These are phyloP conservation scores for Mrakia gelida DNA, from an alignment of 768 basidiomycete genomes.

Conservation along the genomic window DNA sequence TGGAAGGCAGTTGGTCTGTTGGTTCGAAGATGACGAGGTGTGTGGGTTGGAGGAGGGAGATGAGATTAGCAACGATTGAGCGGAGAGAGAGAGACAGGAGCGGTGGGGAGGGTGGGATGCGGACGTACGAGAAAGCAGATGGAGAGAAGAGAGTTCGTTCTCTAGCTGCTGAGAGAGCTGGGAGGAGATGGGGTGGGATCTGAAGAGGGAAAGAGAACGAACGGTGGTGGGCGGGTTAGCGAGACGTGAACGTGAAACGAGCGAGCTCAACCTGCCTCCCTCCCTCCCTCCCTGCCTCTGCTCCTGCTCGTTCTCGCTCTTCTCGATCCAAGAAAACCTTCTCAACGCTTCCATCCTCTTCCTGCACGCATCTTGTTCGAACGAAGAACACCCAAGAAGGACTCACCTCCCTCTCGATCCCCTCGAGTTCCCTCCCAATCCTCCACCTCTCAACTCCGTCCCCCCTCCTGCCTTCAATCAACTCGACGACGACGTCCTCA, in stretches of 20 bases:
- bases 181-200: not conserved
- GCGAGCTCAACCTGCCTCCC: not conserved
- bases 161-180: constrained; percentile 9
- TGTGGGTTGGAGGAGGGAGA: not conserved
- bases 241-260: not conserved
- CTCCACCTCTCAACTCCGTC: constrained; percentile 16
- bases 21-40: not conserved
- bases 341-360: too few relatives aligned
- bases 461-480: constrained; percentile 9
- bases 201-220: not conserved
- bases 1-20: constrained; percentile 14
- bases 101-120: not conserved
- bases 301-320: too few relatives aligned
- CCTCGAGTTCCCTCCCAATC: constrained; percentile 18
- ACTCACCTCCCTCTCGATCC: constrained; percentile 14
- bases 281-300: not conserved
- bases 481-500: constrained; percentile 14
- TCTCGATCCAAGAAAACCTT: too few relatives aligned
- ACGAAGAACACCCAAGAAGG: too few relatives aligned
- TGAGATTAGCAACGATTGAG: not conserved
- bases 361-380: too few relatives aligned
- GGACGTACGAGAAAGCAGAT: constrained; percentile 11
- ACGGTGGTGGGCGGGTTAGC: not conserved
- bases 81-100: not conserved
- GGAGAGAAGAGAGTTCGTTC: not conserved